phyloP scores from a whole-genome alignment of 75 land plant species.

The Picea glauca region DNA sequence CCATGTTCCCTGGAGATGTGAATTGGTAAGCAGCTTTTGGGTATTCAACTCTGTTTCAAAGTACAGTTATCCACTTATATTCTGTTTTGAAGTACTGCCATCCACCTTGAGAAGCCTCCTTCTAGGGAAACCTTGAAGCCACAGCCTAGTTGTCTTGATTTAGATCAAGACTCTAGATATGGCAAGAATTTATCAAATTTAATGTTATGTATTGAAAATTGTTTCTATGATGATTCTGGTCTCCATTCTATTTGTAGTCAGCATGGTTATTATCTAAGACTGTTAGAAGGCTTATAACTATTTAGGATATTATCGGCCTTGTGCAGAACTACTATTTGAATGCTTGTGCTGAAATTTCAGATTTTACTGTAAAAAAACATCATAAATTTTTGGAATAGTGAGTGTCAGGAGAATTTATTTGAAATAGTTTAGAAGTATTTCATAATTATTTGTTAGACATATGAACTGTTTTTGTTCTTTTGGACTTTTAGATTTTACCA shows the following conservation, averaged over 20 bases:
- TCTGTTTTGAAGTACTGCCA: not conserved
- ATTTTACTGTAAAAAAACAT: not conserved
- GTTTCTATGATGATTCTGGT: not conserved
- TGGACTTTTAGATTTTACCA: not conserved
- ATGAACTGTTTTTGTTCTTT: not conserved
- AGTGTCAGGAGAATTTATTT: not conserved
- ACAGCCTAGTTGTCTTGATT: not conserved
- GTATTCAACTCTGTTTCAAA: no score
- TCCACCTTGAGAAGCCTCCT: not conserved
- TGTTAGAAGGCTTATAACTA: not conserved
- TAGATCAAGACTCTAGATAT: not conserved
- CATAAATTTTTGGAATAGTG: not conserved
- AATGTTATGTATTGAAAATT: not conserved
- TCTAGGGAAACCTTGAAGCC: not conserved
- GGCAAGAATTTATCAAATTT: constrained; percentile 6
- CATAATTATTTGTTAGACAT: not conserved
- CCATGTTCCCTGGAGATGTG: constrained; percentile 97
- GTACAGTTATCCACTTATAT: no score
- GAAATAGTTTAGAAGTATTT: not conserved
- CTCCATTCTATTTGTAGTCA: not conserved
- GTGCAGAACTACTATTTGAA: not conserved
- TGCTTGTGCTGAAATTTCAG: not conserved
- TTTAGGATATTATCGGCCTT: not conserved
- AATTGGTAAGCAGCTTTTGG: constrained; percentile 51
- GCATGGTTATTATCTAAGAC: not conserved